These are phyloP conservation scores for Exsudoporus frostii DNA, from an alignment of 768 basidiomycete genomes.

Conservation along the genomic window DNA sequence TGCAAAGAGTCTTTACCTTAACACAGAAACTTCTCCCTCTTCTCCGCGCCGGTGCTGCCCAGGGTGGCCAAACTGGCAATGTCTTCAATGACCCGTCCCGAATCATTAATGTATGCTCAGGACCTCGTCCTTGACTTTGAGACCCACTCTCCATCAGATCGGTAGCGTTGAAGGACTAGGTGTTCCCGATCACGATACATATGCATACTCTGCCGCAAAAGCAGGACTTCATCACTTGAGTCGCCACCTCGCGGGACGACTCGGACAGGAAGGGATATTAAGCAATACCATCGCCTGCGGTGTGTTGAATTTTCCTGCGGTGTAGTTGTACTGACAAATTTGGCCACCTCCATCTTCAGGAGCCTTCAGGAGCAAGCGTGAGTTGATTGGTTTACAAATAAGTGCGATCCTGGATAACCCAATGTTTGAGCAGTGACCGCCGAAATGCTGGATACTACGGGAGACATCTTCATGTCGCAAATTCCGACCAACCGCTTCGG, in stretches of 20 bases:
- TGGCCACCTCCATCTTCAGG: slow-evolving; percentile 16
- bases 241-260: slow-evolving; percentile 51
- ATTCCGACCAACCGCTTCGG: slow-evolving; percentile 57
- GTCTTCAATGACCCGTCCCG: slow-evolving; percentile 47
- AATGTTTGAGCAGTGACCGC: slow-evolving; percentile 45
- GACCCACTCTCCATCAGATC: slow-evolving; percentile 37
- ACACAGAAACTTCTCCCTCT: slow-evolving; percentile 60
- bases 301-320: slow-evolving; percentile 15
- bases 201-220: slow-evolving; percentile 65
- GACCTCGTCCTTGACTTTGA: not conserved
- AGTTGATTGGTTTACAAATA: not conserved
- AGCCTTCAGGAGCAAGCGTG: slow-evolving; percentile 43
- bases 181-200: slow-evolving; percentile 58
- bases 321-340: not conserved
- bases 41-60: slow-evolving; percentile 43
- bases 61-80: slow-evolving; percentile 35
- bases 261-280: slow-evolving; percentile 55
- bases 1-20: slow-evolving; percentile 62
- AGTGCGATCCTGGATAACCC: not conserved
- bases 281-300: slow-evolving; percentile 65
- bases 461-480: slow-evolving; percentile 40
- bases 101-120: slow-evolving; percentile 53
- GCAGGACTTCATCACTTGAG: slow-evolving; percentile 59
- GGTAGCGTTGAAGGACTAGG: slow-evolving; percentile 57
- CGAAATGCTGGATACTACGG: slow-evolving; percentile 43